phyloP scores from a whole-genome alignment of 192 early-diverging fungal species.

The Dimargaris verticillata region DNA sequence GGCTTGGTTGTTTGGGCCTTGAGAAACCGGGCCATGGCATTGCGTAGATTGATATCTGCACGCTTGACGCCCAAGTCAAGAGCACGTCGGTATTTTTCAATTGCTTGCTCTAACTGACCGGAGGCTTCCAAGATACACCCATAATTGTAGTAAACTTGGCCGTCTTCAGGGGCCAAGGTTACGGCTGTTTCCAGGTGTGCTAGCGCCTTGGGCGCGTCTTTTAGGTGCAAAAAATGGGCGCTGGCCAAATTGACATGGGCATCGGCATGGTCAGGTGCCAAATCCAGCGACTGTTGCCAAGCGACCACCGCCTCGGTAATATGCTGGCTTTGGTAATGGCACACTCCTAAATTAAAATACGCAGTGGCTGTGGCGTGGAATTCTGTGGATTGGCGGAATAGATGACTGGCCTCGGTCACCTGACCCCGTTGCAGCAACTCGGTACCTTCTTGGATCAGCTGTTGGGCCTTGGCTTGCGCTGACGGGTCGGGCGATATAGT shows the following conservation, averaged over 20 bases:
- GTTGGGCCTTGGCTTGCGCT: not conserved
- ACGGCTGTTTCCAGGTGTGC: conserved; percentile 36
- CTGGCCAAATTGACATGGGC: conserved; percentile 58
- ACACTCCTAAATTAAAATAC: conserved; percentile 19
- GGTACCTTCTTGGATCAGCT: not conserved
- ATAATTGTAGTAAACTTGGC: conserved; percentile 47
- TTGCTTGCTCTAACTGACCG: conserved; percentile 35
- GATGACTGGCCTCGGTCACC: not conserved
- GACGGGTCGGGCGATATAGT: too few species aligned
- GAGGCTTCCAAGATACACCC: conserved; percentile 44
- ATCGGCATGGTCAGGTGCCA: conserved; percentile 36
- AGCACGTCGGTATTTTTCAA: conserved; percentile 34
- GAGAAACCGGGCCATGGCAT: conserved; percentile 18
- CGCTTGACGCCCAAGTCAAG: conserved; percentile 29
- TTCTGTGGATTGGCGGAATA: conserved; percentile 3
- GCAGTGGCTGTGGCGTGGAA: conserved; percentile 14
- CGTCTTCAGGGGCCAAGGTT: conserved; percentile 42
- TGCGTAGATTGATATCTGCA: conserved; percentile 36
- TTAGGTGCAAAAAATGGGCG: conserved; percentile 29
- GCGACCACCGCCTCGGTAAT: conserved; percentile 32
- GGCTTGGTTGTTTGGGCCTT: not conserved
- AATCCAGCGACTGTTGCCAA: conserved; percentile 37
- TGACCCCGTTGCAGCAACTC: not conserved
- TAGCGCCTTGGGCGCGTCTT: conserved; percentile 28
- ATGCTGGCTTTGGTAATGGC: conserved; percentile 2